phyloP scores from a whole-genome alignment of 306 rosid genomes.

The Pyrus communis region DNA sequence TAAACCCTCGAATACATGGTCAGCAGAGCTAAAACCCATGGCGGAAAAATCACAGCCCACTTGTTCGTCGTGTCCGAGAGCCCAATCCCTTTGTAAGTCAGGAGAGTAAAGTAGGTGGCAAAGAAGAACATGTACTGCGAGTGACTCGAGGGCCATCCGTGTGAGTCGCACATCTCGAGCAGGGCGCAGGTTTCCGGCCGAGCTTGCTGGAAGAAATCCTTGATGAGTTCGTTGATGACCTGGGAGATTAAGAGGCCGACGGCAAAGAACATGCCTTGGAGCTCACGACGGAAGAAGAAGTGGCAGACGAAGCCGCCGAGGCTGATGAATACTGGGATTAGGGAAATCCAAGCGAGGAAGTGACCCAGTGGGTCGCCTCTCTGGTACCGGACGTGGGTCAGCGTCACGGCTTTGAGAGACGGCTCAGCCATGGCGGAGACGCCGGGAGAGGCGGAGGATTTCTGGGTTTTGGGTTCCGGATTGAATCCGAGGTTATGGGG shows the following conservation, averaged over 20 bases:
- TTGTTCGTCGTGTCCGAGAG: constrained; percentile 33
- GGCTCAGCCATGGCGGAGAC: constrained; percentile 14
- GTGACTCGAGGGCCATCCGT: constrained; percentile 98
- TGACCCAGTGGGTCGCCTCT: constrained; percentile 68
- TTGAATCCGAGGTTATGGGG: not conserved
- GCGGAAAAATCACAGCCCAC: constrained; percentile 15
- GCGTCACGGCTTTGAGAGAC: constrained; percentile 61
- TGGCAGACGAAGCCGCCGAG: constrained; percentile 80
- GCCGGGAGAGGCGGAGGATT: not conserved
- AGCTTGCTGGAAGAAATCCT: constrained; percentile 62
- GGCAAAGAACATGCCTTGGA: constrained; percentile 78
- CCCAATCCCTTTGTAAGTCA: constrained; percentile 31
- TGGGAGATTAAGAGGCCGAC: constrained; percentile 65
- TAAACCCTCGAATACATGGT: constrained; percentile 80
- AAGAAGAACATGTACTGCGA: constrained; percentile 92
- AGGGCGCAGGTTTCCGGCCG: constrained; percentile 73
- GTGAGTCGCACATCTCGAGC: constrained; percentile 85
- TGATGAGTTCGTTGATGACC: constrained; percentile 65
- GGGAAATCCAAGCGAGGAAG: constrained; percentile 80
- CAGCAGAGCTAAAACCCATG: constrained; percentile 54
- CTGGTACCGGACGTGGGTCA: constrained; percentile 71
- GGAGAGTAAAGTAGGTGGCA: constrained; percentile 48
- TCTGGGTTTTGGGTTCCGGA: not conserved
- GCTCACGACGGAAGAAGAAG: constrained; percentile 91
- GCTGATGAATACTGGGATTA: constrained; percentile 78